These are phyloP conservation scores for Letharia columbiana DNA, from an alignment of 495 filamentous ascomycete species.

Conservation along the genomic window DNA sequence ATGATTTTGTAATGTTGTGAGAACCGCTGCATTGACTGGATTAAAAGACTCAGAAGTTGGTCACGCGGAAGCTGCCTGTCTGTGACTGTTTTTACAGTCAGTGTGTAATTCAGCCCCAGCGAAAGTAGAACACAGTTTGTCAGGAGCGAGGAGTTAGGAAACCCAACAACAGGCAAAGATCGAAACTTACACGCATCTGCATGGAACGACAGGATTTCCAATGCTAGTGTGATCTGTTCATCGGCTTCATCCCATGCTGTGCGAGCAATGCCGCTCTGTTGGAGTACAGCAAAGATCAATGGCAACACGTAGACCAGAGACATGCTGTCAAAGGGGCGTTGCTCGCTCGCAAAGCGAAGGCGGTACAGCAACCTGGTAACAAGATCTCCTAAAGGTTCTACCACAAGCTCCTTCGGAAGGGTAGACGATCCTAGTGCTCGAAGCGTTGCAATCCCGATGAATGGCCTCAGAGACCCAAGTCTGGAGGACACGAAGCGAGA, in stretches of 20 bases:
- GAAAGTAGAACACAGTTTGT: background rate
- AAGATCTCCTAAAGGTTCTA: constrained; percentile 78
- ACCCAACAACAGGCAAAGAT: background rate
- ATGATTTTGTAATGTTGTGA: constrained; percentile 87
- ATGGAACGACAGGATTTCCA: constrained; percentile 89
- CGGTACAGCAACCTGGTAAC: constrained; percentile 86
- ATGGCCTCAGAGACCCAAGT: constrained; percentile 66
- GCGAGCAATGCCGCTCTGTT: constrained; percentile 66
- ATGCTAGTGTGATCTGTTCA: constrained; percentile 79
- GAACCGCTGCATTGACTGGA: constrained; percentile 78
- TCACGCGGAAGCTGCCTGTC: constrained; percentile 67
- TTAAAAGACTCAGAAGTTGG: constrained; percentile 58
- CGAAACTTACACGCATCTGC: constrained; percentile 39
- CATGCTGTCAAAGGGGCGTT: constrained; percentile 78
- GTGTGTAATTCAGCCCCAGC: background rate
- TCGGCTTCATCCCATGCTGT: constrained; percentile 58
- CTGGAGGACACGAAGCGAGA: constrained; percentile 63
- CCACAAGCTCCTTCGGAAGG: constrained; percentile 57
- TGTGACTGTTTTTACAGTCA: constrained; percentile 36
- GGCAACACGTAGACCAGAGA: constrained; percentile 83
- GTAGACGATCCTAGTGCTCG: constrained; percentile 64
- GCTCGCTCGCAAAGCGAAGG: constrained; percentile 80
- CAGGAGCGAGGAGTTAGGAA: background rate
- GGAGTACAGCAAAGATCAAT: constrained; percentile 64
- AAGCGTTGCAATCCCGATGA: constrained; percentile 80